Percentiles rank a stretch among this genome's conserved stretches.
phyloP scores from a whole-genome alignment of 2,329 filamentous ascomycete genomes.

The Pseudocercospora cruenta region DNA sequence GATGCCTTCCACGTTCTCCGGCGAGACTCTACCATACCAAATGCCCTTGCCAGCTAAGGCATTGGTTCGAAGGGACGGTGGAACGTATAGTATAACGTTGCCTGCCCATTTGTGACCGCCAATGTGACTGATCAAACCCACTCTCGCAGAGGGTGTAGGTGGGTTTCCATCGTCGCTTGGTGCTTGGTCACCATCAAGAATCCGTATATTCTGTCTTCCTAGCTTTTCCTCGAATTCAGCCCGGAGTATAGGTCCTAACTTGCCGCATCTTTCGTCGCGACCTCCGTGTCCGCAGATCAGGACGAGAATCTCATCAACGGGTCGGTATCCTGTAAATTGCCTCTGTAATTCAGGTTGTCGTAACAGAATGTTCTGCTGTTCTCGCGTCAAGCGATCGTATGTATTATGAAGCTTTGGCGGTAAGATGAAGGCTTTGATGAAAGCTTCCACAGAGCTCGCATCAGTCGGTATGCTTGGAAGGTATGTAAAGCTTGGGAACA shows the following conservation, averaged over 20 bases:
- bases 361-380: slow-evolving; percentile 51
- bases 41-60: slow-evolving; percentile 71
- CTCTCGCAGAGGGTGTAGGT: slow-evolving; percentile 54
- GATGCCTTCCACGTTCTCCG: slow-evolving; percentile 75
- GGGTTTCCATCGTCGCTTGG: slow-evolving; percentile 11
- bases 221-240: slow-evolving; percentile 70
- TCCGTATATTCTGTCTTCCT: slow-evolving; percentile 50
- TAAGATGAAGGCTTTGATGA: slow-evolving; percentile 68
- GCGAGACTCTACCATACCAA: slow-evolving; percentile 81
- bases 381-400: slow-evolving; percentile 60
- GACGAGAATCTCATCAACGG: slow-evolving; percentile 71
- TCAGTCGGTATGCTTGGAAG: slow-evolving; percentile 68
- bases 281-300: slow-evolving; percentile 86
- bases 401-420: slow-evolving; percentile 62
- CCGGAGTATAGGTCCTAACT: slow-evolving; percentile 73
- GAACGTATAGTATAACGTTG: slow-evolving; percentile 80
- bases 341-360: slow-evolving; percentile 54
- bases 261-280: slow-evolving; percentile 79
- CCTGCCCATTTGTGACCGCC: slow-evolving; percentile 86
- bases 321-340: slow-evolving; percentile 59
- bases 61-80: slow-evolving; percentile 57
- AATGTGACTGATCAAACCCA: slow-evolving; percentile 76
- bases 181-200: slow-evolving; percentile 41
- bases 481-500: slow-evolving; percentile 84
- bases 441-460: slow-evolving; percentile 57